Conservation (phyloP, 1,139 yeast species). For the Kluyveromyces marxianus region DNA sequence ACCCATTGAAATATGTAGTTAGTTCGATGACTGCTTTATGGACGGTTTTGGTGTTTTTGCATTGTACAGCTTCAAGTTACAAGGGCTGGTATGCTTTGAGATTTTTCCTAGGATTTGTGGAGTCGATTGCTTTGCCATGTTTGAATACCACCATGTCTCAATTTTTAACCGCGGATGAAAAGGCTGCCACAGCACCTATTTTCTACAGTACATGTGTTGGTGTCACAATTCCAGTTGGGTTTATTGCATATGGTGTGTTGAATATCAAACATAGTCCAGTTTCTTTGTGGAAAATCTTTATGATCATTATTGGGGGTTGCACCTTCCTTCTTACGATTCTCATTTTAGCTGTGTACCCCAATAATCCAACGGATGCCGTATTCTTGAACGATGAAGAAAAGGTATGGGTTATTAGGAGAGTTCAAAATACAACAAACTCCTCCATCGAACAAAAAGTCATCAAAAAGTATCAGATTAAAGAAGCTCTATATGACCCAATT, state of each 20-base stretch:
- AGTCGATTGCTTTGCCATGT: conserved; percentile 36
- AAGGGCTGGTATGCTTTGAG: conserved; percentile 36
- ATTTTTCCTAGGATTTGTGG: conserved; percentile 40
- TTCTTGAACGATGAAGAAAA: conserved; percentile 36
- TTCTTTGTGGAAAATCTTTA: conserved; percentile 35
- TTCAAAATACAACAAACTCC: conserved; percentile 34
- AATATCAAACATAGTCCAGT: conserved; percentile 23
- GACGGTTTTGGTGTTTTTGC: conserved; percentile 35
- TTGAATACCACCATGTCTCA: conserved; percentile 36
- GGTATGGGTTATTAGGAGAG: conserved; percentile 39
- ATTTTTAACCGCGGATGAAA: conserved; percentile 36
- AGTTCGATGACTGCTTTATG: conserved; percentile 31
- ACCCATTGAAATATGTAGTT: conserved; percentile 32
- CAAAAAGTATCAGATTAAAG: conserved; percentile 37
- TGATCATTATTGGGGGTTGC: conserved; percentile 38
- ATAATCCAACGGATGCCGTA: conserved; percentile 37
- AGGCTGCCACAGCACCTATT: conserved; percentile 38
- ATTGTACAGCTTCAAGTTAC: conserved; percentile 35
- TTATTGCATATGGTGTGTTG: conserved; percentile 39
- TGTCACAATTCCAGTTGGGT: conserved; percentile 39
- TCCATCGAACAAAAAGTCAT: conserved; percentile 39
- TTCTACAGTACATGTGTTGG: conserved; percentile 39
- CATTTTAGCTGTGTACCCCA: conserved; percentile 34
- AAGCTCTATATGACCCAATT: conserved; percentile 39
- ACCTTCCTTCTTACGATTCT: conserved; percentile 32